Percentiles rank a stretch among this genome's conserved stretches.
These are phyloP conservation scores for Chaetothyriales sp. DNA, from an alignment of 2,329 filamentous ascomycete genomes.

Conservation along the genomic window DNA sequence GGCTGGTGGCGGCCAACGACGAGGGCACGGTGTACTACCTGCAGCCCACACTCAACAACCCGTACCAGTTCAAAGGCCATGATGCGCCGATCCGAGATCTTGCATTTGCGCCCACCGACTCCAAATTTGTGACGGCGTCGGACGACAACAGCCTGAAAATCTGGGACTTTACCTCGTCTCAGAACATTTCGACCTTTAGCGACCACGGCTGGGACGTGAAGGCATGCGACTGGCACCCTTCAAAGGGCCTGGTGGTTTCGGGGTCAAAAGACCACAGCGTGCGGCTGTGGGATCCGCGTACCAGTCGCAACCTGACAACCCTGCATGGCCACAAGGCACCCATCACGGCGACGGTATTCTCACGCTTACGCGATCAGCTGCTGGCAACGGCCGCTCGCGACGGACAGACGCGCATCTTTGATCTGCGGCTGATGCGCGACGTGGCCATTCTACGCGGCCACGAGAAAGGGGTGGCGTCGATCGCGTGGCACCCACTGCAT, in stretches of 20 bases:
- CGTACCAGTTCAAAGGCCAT: constrained; percentile 86
- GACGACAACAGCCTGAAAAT: constrained; percentile 91
- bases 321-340: constrained; percentile 96
- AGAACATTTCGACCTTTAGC: constrained; percentile 67
- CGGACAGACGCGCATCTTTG: constrained; percentile 83
- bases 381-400: constrained; percentile 88
- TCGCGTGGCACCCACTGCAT: constrained; percentile 90
- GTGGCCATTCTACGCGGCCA: constrained; percentile 86
- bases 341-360: constrained; percentile 84
- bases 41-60: constrained; percentile 98
- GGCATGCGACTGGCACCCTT: constrained; percentile 92
- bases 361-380: constrained; percentile 67
- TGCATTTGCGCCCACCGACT: constrained; percentile 83
- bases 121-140: constrained; percentile 90
- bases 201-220: constrained; percentile 99
- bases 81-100: constrained; percentile 80
- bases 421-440: constrained; percentile 96
- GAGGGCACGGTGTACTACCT: constrained; percentile 95
- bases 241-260: constrained; percentile 84
- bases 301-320: constrained; percentile 76
- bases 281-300: constrained; percentile 96
- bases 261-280: constrained; percentile 96
- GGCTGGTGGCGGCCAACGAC: constrained; percentile 90
- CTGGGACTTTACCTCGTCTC: constrained; percentile 82
- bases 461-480: constrained; percentile 86